Percentiles rank a stretch among this genome's conserved stretches.
Conservation (phyloP, 78 protist genomes). For the Dictyostelium discoideum region dicty_2.7 NC_007088.5:1739001-1739500, state of each 20-base stretch:
- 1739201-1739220: neutral
- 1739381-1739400: neutral
- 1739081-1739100: neutral
- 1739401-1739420: neutral
- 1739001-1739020: neutral
- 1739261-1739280: neutral
- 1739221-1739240: neutral
- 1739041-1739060: neutral
- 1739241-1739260: neutral
- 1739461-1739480: neutral
- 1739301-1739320: neutral
- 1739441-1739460: neutral
- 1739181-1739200: neutral
- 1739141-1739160: neutral
- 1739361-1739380: constrained; percentile 1
- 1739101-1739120: neutral
- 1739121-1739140: neutral
- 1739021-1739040: constrained; percentile 21
- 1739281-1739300: neutral
- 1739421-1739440: neutral
- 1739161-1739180: neutral
- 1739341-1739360: neutral
- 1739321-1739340: neutral
- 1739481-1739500: neutral
- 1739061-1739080: neutral